These are phyloP conservation scores for Pichia sp. DNA, from an alignment of 1,139 yeast genomes.

Conservation along the genomic window DNA sequence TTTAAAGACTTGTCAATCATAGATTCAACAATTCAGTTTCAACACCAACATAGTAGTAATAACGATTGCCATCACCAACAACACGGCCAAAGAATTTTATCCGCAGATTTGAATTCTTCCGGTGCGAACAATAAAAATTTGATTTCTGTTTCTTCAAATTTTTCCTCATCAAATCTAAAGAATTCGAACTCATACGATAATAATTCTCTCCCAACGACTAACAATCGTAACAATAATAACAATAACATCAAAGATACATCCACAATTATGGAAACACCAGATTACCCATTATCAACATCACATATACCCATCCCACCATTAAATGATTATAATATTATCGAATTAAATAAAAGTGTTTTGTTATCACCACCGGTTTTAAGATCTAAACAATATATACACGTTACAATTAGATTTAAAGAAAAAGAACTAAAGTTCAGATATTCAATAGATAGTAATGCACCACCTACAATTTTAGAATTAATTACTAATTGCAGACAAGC, in stretches of 20 bases:
- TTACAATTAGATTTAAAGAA: conserved; percentile 38
- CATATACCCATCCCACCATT: conserved; percentile 17
- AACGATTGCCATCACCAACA: too few relatives aligned
- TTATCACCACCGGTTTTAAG: conserved; percentile 16
- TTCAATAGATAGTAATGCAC: conserved; percentile 52
- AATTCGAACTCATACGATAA: not conserved
- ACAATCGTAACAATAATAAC: not conserved
- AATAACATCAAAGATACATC: not conserved
- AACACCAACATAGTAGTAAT: too few relatives aligned
- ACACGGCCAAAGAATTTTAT: conserved; percentile 5
- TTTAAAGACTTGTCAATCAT: conserved; percentile 12
- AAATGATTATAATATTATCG: not conserved
- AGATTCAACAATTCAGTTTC: conserved; percentile 18
- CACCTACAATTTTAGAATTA: conserved; percentile 63
- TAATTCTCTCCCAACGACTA: not conserved
- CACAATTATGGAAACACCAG: conserved; percentile 3
- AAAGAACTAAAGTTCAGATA: conserved; percentile 50
- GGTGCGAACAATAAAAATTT: not conserved
- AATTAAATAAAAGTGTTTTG: not conserved
- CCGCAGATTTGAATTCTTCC: not conserved
- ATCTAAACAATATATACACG: conserved; percentile 24
- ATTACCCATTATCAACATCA: conserved; percentile 17
- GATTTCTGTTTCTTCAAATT: not conserved
- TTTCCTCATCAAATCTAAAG: not conserved
- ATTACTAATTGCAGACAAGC: conserved; percentile 66